Conservation (phyloP, 331 rosid genomes). For the Malus hybrid region DNA sequence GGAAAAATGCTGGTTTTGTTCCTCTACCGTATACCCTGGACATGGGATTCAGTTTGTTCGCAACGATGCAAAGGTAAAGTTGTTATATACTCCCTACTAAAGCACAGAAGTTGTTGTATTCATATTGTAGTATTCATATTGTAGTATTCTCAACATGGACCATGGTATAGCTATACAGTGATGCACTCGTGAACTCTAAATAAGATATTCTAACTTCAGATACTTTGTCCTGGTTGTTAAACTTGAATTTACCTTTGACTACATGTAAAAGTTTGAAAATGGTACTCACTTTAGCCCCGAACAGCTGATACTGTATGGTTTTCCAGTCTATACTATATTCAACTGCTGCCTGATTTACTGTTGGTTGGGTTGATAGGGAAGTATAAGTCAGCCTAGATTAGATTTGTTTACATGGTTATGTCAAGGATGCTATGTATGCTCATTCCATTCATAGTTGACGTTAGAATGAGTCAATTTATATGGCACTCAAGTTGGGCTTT, state of each 20-base stretch:
- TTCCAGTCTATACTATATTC: background rate
- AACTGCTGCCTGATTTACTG: background rate
- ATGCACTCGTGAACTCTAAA: background rate
- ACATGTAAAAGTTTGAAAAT: background rate
- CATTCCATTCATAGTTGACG: background rate
- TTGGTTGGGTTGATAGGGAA: background rate
- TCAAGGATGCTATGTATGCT: background rate
- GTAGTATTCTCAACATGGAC: background rate
- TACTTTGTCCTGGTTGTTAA: background rate
- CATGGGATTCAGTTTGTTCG: conserved; percentile 90
- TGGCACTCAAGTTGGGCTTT: background rate
- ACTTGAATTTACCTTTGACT: background rate
- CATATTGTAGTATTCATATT: background rate
- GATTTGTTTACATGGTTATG: background rate
- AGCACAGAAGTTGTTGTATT: background rate
- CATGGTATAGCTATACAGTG: background rate
- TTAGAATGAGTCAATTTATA: background rate
- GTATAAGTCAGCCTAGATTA: background rate
- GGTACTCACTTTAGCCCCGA: background rate
- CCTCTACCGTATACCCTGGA: conserved; percentile 79
- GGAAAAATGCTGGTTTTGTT: conserved; percentile 95
- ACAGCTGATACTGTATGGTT: background rate
- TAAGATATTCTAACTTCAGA: background rate
- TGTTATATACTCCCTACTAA: background rate
- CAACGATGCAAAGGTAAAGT: conserved; percentile 72